These are phyloP conservation scores for Omphalotus guepiniiformis DNA, from an alignment of 768 basidiomycete species.

Conservation along the genomic window DNA sequence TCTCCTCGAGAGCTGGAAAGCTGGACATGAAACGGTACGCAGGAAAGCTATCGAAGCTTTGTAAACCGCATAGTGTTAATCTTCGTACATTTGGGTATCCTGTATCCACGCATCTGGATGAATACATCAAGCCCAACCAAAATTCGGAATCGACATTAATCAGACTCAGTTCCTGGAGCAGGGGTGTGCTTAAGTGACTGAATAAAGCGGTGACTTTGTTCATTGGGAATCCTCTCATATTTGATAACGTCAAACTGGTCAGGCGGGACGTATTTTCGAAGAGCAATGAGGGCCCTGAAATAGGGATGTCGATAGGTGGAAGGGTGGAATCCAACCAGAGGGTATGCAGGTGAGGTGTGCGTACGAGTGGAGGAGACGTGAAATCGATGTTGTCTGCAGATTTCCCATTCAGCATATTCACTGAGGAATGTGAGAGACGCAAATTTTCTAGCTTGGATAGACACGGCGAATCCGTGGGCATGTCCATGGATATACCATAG, in stretches of 20 bases:
- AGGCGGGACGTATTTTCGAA: slow-evolving; percentile 2
- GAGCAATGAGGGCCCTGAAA: slow-evolving; percentile 1
- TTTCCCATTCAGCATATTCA: slow-evolving; percentile 5
- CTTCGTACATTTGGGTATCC: neutral
- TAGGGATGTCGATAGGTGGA: neutral
- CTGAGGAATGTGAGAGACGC: neutral
- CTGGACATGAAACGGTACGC: neutral
- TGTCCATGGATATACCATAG: too few species aligned
- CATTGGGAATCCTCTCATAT: neutral
- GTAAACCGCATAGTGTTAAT: neutral
- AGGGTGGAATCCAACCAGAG: neutral
- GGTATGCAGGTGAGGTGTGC: slow-evolving; percentile 1
- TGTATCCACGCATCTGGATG: neutral
- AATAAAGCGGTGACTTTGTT: neutral
- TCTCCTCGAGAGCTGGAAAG: slow-evolving; percentile 4
- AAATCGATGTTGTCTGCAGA: neutral
- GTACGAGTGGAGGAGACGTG: neutral
- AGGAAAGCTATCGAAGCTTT: neutral
- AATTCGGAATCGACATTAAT: neutral
- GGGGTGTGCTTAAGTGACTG: neutral
- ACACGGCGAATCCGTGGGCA: too few species aligned
- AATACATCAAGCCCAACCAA: neutral
- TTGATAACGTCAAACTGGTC: slow-evolving; percentile 1
- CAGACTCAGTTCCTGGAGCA: slow-evolving; percentile 1
- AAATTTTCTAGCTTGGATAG: slow-evolving; percentile 6